Base-by-base conservation (phyloP, 176 grass and related monocot genomes). In the maize (Zea mays) region DNA sequence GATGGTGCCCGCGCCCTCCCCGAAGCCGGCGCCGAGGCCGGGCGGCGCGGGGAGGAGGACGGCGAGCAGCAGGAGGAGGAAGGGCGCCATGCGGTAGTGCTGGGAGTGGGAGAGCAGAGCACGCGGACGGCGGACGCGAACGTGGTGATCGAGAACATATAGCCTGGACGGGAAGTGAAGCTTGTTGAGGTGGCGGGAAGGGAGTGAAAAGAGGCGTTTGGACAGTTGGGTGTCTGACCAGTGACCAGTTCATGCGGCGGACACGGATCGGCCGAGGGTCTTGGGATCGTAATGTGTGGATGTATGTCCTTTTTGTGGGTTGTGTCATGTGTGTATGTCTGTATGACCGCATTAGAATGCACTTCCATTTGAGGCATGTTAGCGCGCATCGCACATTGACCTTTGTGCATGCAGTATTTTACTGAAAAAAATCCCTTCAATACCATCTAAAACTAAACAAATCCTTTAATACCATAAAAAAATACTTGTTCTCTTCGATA, bases 131-230 rank as follows among this genome's bases (percentile, higher is more conserved):
- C 27, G 27, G 27, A 27, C 27, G 27, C 27, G 27, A 27, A 27
- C 27, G 27, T 27, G 27, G 27, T 27, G 27, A 27, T 27, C 27
- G 27, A 27, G 27, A 27, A 27, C 27, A 27, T 27, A 46, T 84
- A 65, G 42, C 12, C 62, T 20, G 35, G 8, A 13, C 9, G 75
- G 10, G 13, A 3, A 14, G 42, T 10, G 46, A 37, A 27, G 55
- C 49, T 0, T 16, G 72, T 27, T 21, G 80, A 83, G 74, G 75
- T 87, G 85, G 85, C 74, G 85, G 85, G 60, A 68, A 83, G 80
- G 79, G 85, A 87, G 85, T 47, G 73, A 46, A 9, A 56, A 10
- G 59, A 40, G 73, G 85, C 49, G 79, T 72, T 71, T 9, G 60
- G 74, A 78, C 74, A 72, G 85, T 82, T 82, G 20, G 71, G 47